Conservation (phyloP, 306 rosid species). For the Quercus agrifolia region DNA sequence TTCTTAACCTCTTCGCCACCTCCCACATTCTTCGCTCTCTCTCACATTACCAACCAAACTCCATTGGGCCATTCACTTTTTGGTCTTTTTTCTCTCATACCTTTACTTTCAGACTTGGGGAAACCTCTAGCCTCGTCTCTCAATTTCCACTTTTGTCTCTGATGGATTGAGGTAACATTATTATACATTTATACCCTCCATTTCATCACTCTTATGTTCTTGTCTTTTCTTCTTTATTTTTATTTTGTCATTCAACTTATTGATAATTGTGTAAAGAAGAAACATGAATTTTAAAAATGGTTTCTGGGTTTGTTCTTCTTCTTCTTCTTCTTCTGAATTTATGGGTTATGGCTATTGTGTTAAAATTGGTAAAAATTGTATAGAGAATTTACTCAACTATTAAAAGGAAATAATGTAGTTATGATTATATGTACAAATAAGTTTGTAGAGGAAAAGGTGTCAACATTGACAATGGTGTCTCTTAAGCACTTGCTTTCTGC, state of each 20-base stretch:
- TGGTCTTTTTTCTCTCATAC: conserved; percentile 14
- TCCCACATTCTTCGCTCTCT: conserved; percentile 49
- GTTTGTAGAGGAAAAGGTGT: background rate
- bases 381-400: background rate
- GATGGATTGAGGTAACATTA: conserved; percentile 37
- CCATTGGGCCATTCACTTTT: conserved; percentile 19
- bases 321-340: no score
- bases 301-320: background rate
- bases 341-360: background rate
- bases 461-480: background rate
- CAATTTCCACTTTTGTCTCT: conserved; percentile 16
- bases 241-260: background rate
- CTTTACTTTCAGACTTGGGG: conserved; percentile 28
- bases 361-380: background rate
- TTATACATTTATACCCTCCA: background rate
- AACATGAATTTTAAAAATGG: background rate
- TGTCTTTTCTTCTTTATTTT: background rate
- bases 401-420: background rate
- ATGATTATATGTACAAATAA: background rate
- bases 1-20: conserved; percentile 16
- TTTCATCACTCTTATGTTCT: background rate
- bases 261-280: background rate
- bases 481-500: background rate
- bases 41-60: conserved; percentile 34
- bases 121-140: conserved; percentile 20